Base-by-base conservation (phyloP, 139 green algal genomes). In the Chlamydomonas schloesseri region DNA sequence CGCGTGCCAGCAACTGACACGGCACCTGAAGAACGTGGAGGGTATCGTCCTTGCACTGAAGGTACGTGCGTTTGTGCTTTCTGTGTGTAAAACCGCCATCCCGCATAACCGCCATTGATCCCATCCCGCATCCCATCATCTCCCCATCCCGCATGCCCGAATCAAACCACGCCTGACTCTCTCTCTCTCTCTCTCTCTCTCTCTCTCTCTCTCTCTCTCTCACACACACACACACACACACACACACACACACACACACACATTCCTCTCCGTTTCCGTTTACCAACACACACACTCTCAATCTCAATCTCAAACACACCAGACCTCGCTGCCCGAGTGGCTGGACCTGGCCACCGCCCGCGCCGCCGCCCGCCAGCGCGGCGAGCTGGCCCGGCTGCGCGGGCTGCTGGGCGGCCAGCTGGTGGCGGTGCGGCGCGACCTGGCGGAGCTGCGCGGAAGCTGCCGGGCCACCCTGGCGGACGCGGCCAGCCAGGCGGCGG, bases 1-100 rank as follows among this genome's bases (percentile, higher is more conserved):
- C 53, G 62, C 47, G 31, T 37, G 31, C 8, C 80, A 86, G 80
- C 65, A 86, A 33, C 37, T 86, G 47, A 86, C 70, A 11, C 64
- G 64, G 33, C 80, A 86, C 50, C 47, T 86, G 18, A 86, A 86
- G 80, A 86, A 86, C 50, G 34, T 77, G 23, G 80, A 86, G 80
- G 80, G 80, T 13, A 21, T 86, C 53, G 50, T 86, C 26, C 50
- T 72, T 50, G 78, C 78, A 21, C 64, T 84, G 21, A 74, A 74
- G 46, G 78, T 84, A 57, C 4, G 74, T 17, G 15, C 13, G 34
- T n/a, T n/a, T n/a, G n/a, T n/a, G n/a, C n/a, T n/a, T n/a, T n/a
- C n/a, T n/a, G n/a, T n/a, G n/a, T n/a, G n/a, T n/a, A n/a, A n/a
- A n/a, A n/a, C n/a, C n/a, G n/a, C n/a, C n/a, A n/a, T n/a, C n/a